Evolutionary conservation across 192 early-diverging fungal species (phyloP), one percentile per base, ranked within the genome.

Genomic region (Gonapodya prolifera): DNA sequence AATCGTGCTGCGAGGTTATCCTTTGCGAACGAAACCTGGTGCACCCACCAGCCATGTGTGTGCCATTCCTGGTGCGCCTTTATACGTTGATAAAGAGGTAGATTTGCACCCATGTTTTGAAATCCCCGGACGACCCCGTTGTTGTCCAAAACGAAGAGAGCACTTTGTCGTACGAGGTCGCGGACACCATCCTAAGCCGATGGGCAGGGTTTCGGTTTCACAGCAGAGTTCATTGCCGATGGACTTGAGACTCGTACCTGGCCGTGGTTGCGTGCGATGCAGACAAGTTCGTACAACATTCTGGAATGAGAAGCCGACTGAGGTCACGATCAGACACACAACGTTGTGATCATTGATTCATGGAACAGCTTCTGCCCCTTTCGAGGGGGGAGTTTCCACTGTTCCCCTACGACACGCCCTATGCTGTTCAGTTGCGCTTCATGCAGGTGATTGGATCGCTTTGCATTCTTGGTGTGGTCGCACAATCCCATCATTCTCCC

Each of bases 71-170:
- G 28, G 23, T 61, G 45, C 18, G 18, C 32, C 71, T 73, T 73
- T 18, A 73, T 73, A 2, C 71, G 71, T 13, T 18, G 32, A 32
- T 73, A 73, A 29, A 73, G 71, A 8, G 71, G 71, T 32, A 73
- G 31, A 32, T 73, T 32, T 8, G 18, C 32, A 8, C 71, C 71
- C 71, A 73, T 73, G 8, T 18, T 18, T 32, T 73, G 28, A 29
- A 73, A 73, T 16, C 28, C 71, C 8, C 71, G 16, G 8, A 73
- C 71, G 71, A 73, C 71, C 31, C 71, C 71, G 71, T 73, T 73
- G 31, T 73, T 73, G 71, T 73, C 71, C 71, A 73, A 13, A 29
- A 73, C 31, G 31, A 30, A 32, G 28, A 73, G 71, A 29, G 71
- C 16, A 29, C 71, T 73, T 8, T 73, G 18, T 29, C 71, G 71